Conservation (phyloP, 148 eudicot species). For the Rhododendron ferrugineum region DNA sequence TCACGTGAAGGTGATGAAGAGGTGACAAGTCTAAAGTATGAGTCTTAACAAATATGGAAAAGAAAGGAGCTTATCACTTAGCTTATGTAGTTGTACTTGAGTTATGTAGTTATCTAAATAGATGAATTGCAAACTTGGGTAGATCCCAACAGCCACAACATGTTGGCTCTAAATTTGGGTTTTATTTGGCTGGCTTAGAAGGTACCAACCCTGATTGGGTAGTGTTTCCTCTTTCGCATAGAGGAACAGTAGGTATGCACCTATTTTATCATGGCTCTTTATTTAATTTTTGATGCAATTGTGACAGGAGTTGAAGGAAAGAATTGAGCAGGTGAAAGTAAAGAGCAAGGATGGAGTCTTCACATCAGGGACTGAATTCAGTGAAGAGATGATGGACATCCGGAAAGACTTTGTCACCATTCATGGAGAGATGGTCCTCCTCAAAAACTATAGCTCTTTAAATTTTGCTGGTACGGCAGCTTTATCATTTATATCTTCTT, state of each 20-base stretch:
- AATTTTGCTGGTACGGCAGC: conserved; percentile 77
- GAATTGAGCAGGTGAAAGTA: conserved; percentile 60
- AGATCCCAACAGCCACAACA: no score
- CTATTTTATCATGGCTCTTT: background rate
- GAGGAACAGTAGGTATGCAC: background rate
- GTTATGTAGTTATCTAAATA: background rate
- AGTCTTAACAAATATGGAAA: background rate
- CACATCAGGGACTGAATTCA: conserved; percentile 61
- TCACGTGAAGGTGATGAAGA: background rate
- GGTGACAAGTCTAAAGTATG: background rate
- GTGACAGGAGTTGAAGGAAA: conserved; percentile 76
- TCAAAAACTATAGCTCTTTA: conserved; percentile 89
- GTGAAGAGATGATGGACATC: conserved; percentile 82
- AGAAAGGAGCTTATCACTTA: background rate
- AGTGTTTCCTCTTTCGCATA: background rate
- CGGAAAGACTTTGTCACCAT: conserved; percentile 85
- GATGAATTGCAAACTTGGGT: background rate
- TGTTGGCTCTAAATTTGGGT: background rate
- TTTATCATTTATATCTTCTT: background rate
- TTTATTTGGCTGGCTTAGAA: background rate
- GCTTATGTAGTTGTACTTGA: background rate
- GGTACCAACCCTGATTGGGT: no score
- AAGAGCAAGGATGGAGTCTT: conserved; percentile 47
- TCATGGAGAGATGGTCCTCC: conserved; percentile 97
- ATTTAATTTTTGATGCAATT: background rate